Conservation (phyloP, 805 yeast genomes). For the Yarrowia sp. region DNA sequence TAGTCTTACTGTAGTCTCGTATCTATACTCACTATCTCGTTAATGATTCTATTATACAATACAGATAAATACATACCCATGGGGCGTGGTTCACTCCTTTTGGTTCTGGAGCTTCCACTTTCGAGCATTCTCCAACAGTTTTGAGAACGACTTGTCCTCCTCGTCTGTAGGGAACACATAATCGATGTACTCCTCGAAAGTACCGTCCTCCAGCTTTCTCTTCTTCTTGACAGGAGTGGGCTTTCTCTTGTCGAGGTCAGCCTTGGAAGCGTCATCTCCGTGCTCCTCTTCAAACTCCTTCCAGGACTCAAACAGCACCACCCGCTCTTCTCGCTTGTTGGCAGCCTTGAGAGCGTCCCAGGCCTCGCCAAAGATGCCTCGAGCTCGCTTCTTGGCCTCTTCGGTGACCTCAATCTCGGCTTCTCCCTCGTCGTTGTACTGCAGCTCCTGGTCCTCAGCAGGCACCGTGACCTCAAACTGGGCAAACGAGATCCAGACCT, state of each 20-base stretch:
- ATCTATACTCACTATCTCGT: too few species aligned
- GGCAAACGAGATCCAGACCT: slow-evolving; percentile 71
- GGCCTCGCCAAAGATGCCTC: slow-evolving; percentile 66
- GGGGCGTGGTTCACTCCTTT: not conserved
- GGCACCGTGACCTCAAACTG: slow-evolving; percentile 69
- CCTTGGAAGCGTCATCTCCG: slow-evolving; percentile 57
- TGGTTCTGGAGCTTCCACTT: slow-evolving; percentile 54
- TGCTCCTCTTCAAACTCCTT: slow-evolving; percentile 67
- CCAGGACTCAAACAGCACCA: slow-evolving; percentile 65
- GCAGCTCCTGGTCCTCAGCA: slow-evolving; percentile 52
- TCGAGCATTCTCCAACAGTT: slow-evolving; percentile 57
- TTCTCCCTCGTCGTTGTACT: slow-evolving; percentile 56
- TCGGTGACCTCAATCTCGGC: slow-evolving; percentile 61
- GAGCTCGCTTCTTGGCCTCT: slow-evolving; percentile 58
- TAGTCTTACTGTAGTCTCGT: too few species aligned
- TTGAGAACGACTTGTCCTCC: slow-evolving; percentile 45
- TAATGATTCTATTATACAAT: slow-evolving; percentile 24
- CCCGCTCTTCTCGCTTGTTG: slow-evolving; percentile 55
- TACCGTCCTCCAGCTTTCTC: slow-evolving; percentile 54
- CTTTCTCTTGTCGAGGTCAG: slow-evolving; percentile 48
- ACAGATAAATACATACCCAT: slow-evolving; percentile 21
- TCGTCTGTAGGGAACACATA: slow-evolving; percentile 74
- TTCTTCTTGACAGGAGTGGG: slow-evolving; percentile 66
- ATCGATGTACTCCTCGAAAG: slow-evolving; percentile 63
- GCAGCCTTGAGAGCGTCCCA: slow-evolving; percentile 54